phyloP scores from a whole-genome alignment of 371 early-diverging fungal species.

The Apophysomyces trapeziformis region DNA sequence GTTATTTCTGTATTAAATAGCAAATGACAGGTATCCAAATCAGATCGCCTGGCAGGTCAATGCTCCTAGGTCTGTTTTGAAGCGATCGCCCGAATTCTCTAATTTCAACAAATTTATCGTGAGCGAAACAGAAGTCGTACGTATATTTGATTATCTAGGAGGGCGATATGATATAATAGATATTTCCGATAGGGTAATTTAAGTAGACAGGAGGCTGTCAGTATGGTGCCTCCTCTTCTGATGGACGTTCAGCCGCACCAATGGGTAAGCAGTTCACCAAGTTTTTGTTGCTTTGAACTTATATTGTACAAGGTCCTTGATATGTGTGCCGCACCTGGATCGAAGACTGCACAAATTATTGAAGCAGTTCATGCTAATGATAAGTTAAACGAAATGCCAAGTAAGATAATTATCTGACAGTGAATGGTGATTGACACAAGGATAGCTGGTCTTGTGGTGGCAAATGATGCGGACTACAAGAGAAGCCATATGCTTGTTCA shows the following conservation, averaged over 20 bases:
- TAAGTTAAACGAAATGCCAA: slow-evolving; percentile 59
- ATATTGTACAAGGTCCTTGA: slow-evolving; percentile 62
- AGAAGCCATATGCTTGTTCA: slow-evolving; percentile 95
- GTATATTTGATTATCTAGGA: slow-evolving; percentile 12
- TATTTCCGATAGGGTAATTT: slow-evolving; percentile 80
- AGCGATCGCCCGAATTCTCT: slow-evolving; percentile 72
- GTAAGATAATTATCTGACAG: slow-evolving; percentile 34
- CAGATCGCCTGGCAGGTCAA: slow-evolving; percentile 87
- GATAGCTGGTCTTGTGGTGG: slow-evolving; percentile 88
- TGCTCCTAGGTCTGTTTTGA: slow-evolving; percentile 71
- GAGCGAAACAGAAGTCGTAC: slow-evolving; percentile 88
- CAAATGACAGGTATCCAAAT: slow-evolving; percentile 81
- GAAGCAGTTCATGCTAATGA: slow-evolving; percentile 88
- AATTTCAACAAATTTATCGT: slow-evolving; percentile 94
- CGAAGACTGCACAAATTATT: slow-evolving; percentile 91
- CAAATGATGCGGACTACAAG: slow-evolving; percentile 95
- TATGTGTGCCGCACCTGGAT: slow-evolving; percentile 94
- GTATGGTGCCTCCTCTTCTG: slow-evolving; percentile 97
- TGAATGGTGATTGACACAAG: slow-evolving; percentile 17
- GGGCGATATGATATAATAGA: neutral
- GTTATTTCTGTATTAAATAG: neutral
- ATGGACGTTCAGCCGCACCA: slow-evolving; percentile 94
- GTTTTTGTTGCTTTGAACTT: neutral
- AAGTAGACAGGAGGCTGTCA: slow-evolving; percentile 97
- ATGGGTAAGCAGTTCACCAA: slow-evolving; percentile 52